These are phyloP conservation scores for Rosa chinensis DNA, from an alignment of 306 rosid species.

Conservation along the genomic window DNA sequence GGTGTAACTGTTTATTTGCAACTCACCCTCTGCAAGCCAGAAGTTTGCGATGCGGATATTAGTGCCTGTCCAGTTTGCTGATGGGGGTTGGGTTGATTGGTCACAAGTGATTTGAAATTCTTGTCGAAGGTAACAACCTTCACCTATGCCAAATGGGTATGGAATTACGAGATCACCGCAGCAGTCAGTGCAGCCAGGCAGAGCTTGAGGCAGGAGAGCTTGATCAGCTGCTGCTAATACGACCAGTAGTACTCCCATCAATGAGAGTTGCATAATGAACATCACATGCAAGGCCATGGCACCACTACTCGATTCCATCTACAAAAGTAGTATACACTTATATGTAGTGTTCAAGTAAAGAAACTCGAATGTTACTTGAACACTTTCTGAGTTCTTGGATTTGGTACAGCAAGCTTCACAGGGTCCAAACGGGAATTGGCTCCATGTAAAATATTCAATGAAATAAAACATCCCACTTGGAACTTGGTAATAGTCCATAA, in stretches of 20 bases:
- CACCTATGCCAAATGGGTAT: slow-evolving; percentile 17
- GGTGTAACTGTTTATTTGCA: neutral
- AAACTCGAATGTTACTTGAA: neutral
- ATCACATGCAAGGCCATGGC: neutral
- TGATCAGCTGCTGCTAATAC: neutral
- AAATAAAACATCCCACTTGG: neutral
- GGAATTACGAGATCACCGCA: slow-evolving; percentile 11
- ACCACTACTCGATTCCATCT: neutral
- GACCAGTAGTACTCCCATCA: neutral
- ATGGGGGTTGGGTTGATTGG: neutral
- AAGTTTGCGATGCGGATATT: neutral
- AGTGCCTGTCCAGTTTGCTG: neutral
- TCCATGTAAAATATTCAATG: neutral
- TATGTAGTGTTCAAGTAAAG: neutral
- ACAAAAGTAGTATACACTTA: neutral
- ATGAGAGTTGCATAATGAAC: neutral
- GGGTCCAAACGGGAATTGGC: neutral
- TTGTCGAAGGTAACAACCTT: neutral
- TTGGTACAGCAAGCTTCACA: neutral
- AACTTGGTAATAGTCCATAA: neutral
- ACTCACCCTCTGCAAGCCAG: neutral
- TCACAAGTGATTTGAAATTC: slow-evolving; percentile 9
- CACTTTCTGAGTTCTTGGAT: neutral
- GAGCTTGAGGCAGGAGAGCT: neutral
- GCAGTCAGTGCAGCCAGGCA: neutral